phyloP scores from a whole-genome alignment of 768 basidiomycete genomes.

The Polyporus arcularius region DNA sequence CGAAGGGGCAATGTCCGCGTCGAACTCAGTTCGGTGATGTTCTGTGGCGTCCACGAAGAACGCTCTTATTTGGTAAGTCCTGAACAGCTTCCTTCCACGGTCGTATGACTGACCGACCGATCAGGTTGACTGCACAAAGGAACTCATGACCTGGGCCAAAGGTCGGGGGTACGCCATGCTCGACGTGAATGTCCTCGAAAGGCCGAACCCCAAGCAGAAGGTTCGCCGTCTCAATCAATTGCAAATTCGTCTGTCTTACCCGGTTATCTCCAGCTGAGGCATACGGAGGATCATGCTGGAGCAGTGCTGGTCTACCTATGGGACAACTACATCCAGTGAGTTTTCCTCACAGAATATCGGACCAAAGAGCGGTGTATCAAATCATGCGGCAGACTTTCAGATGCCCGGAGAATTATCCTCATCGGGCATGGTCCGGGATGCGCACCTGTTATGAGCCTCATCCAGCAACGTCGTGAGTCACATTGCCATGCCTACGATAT shows the following conservation, averaged over 20 bases:
- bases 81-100: not conserved
- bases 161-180: conserved; percentile 69
- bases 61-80: conserved; percentile 79
- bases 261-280: conserved; percentile 35
- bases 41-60: conserved; percentile 75
- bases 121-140: conserved; percentile 84
- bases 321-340: conserved; percentile 95
- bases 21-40: conserved; percentile 73
- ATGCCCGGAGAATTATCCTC: conserved; percentile 71
- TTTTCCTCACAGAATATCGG: not conserved
- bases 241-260: not conserved
- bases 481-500: not conserved
- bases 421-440: conserved; percentile 90
- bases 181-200: conserved; percentile 84
- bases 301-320: conserved; percentile 83
- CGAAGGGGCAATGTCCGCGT: conserved; percentile 84
- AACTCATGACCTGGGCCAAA: conserved; percentile 77
- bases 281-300: conserved; percentile 39
- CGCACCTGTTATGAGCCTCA: conserved; percentile 69
- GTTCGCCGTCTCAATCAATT: conserved; percentile 29
- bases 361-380: not conserved
- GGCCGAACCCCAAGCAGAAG: conserved; percentile 42
- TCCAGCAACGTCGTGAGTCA: conserved; percentile 65
- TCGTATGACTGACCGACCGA: not conserved
- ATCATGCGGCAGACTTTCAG: conserved; percentile 56